Evolutionary conservation across 1,139 yeast genomes (phyloP), one percentile per base, ranked within the genome.

Genomic region (Taphrina confusa): DNA sequence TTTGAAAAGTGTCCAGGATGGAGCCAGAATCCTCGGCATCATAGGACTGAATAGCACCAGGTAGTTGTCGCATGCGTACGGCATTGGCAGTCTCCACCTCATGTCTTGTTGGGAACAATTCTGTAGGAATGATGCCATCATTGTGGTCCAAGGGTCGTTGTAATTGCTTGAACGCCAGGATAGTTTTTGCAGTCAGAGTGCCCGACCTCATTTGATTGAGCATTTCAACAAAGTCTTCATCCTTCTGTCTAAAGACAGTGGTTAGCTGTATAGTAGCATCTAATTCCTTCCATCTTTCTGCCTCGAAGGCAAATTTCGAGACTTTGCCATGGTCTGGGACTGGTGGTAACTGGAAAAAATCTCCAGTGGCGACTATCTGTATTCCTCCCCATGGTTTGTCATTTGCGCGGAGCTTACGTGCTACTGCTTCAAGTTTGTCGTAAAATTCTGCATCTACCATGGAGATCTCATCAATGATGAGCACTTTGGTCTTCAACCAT

Each of bases 291-390:
- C 99, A 92, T 1, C 85, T 75, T 1, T 73, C 68, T 11, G 92
- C 80, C 68, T 91, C 94, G 72, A 92, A 92, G 9, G 95, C 86
- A 73, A 88, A 91, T 62, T 75, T 68, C 1, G 78, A 70, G 14
- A 66, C 69, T 61, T 68, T 65, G 68, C 75, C 62, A 70, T 71
- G 57, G 59, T 75, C 78, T 2, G 78, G 72, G 1, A 90, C 95
- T 0, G 97, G 97, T 0, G 97, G 97, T 44, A 90, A 75, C 70
- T 90, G 97, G 71, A 84, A 90, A 71, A 90, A 89, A 72, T 90
- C 97, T 2, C 97, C 97, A 71, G 94, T 85, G 46, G 87, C 80
- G 36, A 90, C 81, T 9, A 90, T 68, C 68, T 90, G 97, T 37
- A 90, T 85, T 0, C 96, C 97, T 14, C 97, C 97, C 76, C 90